phyloP scores from a whole-genome alignment of 108 stramenopile genomes.

The Nannochloropsis oceanica region DNA sequence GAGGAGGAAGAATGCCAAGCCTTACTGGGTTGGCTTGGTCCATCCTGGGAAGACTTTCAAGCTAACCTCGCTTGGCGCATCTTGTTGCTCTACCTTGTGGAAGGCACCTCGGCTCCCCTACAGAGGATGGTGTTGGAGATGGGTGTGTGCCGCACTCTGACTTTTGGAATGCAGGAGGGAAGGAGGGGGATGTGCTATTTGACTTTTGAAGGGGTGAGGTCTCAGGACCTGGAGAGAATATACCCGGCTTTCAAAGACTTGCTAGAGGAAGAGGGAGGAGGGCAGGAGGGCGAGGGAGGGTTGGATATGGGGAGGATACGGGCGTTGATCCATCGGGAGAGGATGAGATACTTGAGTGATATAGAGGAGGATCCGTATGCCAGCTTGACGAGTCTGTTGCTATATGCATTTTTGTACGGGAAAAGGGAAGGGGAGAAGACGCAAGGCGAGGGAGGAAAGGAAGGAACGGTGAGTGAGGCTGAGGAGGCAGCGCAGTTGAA shows the following conservation, averaged over 20 bases:
- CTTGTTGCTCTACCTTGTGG: background rate
- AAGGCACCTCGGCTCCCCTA: background rate
- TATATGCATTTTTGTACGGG: background rate
- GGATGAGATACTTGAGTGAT: background rate
- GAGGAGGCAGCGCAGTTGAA: background rate
- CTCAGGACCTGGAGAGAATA: background rate
- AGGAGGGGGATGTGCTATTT: background rate
- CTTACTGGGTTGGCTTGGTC: background rate
- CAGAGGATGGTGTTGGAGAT: background rate
- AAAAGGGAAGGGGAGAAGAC: background rate
- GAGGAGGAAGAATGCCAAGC: background rate
- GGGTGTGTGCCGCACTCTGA: background rate
- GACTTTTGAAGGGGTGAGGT: background rate
- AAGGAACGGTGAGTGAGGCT: background rate
- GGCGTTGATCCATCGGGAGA: background rate
- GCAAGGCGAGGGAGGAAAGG: background rate
- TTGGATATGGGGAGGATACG: background rate
- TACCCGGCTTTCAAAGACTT: background rate
- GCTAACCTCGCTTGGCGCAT: background rate
- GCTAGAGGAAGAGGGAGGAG: background rate
- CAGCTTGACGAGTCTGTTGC: background rate
- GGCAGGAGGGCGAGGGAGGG: background rate
- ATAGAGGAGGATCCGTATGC: background rate
- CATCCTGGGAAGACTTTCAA: background rate
- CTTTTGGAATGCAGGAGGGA: background rate